Conservation (phyloP, 768 basidiomycete species). For the Trichaptum fuscoviolaceum region DNA sequence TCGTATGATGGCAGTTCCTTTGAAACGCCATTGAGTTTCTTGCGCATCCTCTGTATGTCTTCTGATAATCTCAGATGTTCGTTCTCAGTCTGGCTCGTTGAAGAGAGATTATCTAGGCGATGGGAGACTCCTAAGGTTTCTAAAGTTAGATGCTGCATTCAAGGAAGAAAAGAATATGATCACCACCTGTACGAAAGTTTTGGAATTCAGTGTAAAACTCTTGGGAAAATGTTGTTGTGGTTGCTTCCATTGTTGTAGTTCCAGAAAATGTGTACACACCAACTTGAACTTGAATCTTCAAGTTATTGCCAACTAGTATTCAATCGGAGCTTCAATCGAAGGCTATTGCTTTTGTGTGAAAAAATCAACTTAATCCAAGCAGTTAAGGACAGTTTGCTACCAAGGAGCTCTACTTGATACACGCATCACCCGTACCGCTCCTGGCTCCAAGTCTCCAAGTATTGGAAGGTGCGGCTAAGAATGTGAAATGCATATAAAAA, state of each 20-base stretch:
- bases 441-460: too few species aligned
- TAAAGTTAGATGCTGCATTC: constrained; percentile 33
- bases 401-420: too few species aligned
- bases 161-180: constrained; percentile 17
- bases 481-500: too few species aligned
- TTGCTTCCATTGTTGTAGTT: background rate
- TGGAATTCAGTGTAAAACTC: constrained; percentile 48
- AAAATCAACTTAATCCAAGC: too few species aligned
- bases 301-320: too few species aligned
- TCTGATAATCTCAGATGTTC: constrained; percentile 38
- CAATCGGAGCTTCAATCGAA: too few species aligned
- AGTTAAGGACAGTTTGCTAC: too few species aligned
- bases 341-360: too few species aligned
- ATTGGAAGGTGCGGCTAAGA: too few species aligned
- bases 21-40: constrained; percentile 57
- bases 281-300: too few species aligned
- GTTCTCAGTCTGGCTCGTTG: constrained; percentile 19
- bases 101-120: constrained; percentile 27
- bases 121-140: constrained; percentile 38
- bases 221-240: constrained; percentile 35
- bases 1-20: constrained; percentile 66
- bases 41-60: constrained; percentile 54
- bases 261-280: too few species aligned
- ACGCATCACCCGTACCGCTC: too few species aligned
- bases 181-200: constrained; percentile 45